Conservation (phyloP, 2,329 filamentous ascomycete species). For the Westerdykella aurantiaca region DNA sequence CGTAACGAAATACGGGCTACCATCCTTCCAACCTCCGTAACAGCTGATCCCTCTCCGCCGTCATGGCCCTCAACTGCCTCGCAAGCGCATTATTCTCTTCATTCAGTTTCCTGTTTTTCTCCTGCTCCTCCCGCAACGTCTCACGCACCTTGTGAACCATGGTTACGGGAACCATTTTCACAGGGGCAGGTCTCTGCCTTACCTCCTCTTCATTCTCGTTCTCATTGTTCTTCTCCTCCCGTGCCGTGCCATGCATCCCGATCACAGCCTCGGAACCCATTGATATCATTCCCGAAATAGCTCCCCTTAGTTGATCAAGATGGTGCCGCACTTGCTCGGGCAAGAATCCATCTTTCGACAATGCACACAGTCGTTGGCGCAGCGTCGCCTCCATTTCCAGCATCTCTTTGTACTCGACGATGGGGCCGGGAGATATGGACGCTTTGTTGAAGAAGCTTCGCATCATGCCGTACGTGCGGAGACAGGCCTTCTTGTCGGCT, state of each 20-base stretch:
- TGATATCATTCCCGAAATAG: slow-evolving; percentile 9
- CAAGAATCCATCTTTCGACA: slow-evolving; percentile 12
- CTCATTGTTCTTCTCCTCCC: slow-evolving; percentile 7
- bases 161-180: neutral
- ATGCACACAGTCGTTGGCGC: slow-evolving; percentile 9
- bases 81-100: slow-evolving; percentile 18
- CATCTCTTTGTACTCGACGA: slow-evolving; percentile 15
- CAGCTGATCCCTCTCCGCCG: slow-evolving; percentile 1
- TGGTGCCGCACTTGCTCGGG: slow-evolving; percentile 13
- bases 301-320: slow-evolving; percentile 13
- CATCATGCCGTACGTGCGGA: slow-evolving; percentile 17
- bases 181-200: slow-evolving; percentile 9
- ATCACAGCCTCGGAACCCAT: slow-evolving; percentile 10
- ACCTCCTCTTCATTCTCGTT: slow-evolving; percentile 10
- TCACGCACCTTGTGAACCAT: no score
- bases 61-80: slow-evolving; percentile 8
- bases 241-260: slow-evolving; percentile 2
- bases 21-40: neutral
- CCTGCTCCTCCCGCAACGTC: no score
- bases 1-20: neutral
- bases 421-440: slow-evolving; percentile 5
- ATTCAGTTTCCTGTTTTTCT: slow-evolving; percentile 9
- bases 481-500: slow-evolving; percentile 11
- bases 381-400: slow-evolving; percentile 12
- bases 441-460: slow-evolving; percentile 10